phyloP scores from a whole-genome alignment of 352 stramenopile genomes.

The Phytophthora chlamydospora region DNA sequence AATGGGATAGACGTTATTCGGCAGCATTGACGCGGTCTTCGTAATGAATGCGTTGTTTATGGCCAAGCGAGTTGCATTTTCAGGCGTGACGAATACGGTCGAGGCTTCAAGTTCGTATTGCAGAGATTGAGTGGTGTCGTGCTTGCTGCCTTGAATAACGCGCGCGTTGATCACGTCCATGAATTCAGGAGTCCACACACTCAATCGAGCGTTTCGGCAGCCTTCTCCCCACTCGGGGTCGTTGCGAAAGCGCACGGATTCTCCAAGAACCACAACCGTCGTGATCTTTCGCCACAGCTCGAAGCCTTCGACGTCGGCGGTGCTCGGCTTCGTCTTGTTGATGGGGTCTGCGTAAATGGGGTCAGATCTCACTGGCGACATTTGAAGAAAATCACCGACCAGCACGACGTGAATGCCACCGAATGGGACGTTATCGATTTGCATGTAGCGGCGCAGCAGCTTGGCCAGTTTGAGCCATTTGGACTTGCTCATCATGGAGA shows the following conservation, averaged over 20 bases:
- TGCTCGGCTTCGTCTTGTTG: not conserved
- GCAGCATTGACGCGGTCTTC: not conserved
- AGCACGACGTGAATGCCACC: not conserved
- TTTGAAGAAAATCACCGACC: not conserved
- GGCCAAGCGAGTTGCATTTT: not conserved
- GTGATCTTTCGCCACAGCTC: constrained; percentile 1
- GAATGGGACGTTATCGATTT: not conserved
- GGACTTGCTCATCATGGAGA: not conserved
- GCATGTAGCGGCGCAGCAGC: not conserved
- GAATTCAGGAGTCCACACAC: constrained; percentile 5
- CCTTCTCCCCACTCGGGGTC: constrained; percentile 8
- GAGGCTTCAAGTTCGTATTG: not conserved
- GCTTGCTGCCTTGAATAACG: not conserved
- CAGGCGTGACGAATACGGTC: not conserved
- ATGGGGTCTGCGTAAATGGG: not conserved
- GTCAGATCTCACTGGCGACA: not conserved
- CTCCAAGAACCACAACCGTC: not conserved
- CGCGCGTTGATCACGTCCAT: constrained; percentile 3
- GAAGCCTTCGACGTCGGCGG: not conserved
- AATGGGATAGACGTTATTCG: not conserved
- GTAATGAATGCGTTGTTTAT: constrained; percentile 1
- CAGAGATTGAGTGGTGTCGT: too few relatives aligned
- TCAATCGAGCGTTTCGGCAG: not conserved
- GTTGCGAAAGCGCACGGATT: constrained; percentile 7
- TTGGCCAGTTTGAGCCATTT: not conserved